phyloP scores from a whole-genome alignment of 352 stramenopile genomes.

The Saprolegnia diclina region DNA sequence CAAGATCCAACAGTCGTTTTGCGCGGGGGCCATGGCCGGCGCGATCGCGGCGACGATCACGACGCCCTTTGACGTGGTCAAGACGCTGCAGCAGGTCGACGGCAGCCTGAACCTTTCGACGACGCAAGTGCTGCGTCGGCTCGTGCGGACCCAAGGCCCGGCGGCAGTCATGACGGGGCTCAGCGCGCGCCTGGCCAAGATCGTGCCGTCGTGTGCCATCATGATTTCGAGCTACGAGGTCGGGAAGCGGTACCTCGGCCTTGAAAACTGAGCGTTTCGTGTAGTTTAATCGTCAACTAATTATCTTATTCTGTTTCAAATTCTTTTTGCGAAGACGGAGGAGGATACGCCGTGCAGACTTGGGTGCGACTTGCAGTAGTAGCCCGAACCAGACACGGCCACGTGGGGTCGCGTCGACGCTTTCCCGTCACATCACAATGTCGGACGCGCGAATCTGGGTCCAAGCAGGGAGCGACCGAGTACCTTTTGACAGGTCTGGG shows the following conservation, averaged over 20 bases:
- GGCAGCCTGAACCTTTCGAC: constrained; percentile 37
- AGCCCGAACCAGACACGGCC: no score
- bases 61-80: constrained; percentile 95
- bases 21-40: constrained; percentile 79
- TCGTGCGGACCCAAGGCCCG: constrained; percentile 46
- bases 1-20: constrained; percentile 56
- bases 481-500: no score
- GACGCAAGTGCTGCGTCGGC: constrained; percentile 39
- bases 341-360: no score
- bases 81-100: constrained; percentile 87
- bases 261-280: constrained; percentile 27
- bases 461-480: no score
- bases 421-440: no score
- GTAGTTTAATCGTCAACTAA: not conserved
- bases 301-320: not conserved
- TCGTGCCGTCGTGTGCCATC: constrained; percentile 77
- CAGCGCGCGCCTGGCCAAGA: constrained; percentile 52
- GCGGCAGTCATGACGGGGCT: constrained; percentile 59
- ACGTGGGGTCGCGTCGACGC: no score
- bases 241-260: constrained; percentile 60
- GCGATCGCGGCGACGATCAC: constrained; percentile 85
- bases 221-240: constrained; percentile 85
- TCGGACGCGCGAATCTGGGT: no score
- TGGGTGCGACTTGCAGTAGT: no score
- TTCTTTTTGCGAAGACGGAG: not conserved